Evolutionary conservation across 2,329 filamentous ascomycete species (phyloP), one percentile per base, ranked within the genome.

Genomic region (Byssothecium circinans): DNA sequence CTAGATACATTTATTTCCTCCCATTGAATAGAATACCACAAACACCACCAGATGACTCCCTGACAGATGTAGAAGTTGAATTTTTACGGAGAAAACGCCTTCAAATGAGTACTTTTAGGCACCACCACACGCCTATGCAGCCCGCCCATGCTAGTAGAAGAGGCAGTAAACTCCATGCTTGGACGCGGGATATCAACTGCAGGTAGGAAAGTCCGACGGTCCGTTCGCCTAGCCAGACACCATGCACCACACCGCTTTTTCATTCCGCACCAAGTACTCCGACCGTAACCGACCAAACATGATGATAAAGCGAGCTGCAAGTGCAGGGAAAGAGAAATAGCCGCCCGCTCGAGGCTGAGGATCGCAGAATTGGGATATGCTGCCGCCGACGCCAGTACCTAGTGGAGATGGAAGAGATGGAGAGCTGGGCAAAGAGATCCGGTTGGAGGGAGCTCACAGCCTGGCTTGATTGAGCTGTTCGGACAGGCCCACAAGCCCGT

Each of bases 401-500:
- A 42, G 47, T 49, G 36, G 30, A 46, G 50, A 54, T 46, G 45
- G 43, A 54, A 41, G 52, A 50, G 52, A 53, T 47, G 46, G 50
- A 32, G 34, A 34, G 23, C 34, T 29, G 4, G 23, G 23, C 23
- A 25, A 25, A 25, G 23, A 5, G 18, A 47, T 43, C 29, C 29
- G 29, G 29, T n/a, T 14, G 14, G 7, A 32, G 30, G 40, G 56
- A 57, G 52, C 50, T 54, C 20, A 69, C 34, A 69, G 64, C 51
- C 67, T 53, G 25, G 65, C 61, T 46, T 69, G 65, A 45, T 61
- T 62, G 50, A 68, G 60, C 41, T 68, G 65, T 50, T 70, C 65
- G 42, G 54, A 55, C 51, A 68, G 46, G 44, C 56, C 62, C 45
- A 62, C 45, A 50, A 68, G 51, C 47, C 57, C 54, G 48, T 64